phyloP scores from a whole-genome alignment of 2,329 filamentous ascomycete species.

The Sphaerulina populicola region DNA sequence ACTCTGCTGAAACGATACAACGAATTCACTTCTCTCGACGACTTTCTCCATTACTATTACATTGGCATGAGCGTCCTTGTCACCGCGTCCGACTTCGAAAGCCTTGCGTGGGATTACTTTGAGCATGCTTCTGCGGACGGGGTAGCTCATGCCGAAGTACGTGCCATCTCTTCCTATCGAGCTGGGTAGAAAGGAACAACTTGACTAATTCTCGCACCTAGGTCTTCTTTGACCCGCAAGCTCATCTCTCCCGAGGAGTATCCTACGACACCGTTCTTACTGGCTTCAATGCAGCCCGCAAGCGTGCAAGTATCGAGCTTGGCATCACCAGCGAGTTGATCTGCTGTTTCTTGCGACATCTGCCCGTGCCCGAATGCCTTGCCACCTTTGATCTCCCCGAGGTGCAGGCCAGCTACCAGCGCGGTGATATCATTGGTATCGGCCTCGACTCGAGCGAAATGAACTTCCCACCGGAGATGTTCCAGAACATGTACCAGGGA shows the following conservation, averaged over 20 bases:
- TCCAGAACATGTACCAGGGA: conserved; percentile 52
- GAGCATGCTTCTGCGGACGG: conserved; percentile 55
- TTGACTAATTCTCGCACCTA: conserved; percentile 43
- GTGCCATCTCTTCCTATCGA: neutral
- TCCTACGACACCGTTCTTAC: conserved; percentile 54
- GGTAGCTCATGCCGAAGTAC: conserved; percentile 30
- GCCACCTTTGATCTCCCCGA: conserved; percentile 39
- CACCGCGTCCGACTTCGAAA: conserved; percentile 59
- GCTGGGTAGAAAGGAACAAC: neutral
- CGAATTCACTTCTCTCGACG: conserved; percentile 61
- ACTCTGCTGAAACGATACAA: conserved; percentile 57
- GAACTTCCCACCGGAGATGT: conserved; percentile 44
- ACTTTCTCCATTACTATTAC: conserved; percentile 74
- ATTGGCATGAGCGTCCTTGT: conserved; percentile 63
- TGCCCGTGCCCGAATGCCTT: conserved; percentile 53
- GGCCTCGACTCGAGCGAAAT: conserved; percentile 58
- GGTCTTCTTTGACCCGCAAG: conserved; percentile 75
- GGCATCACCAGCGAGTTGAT: conserved; percentile 59
- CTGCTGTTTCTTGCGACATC: conserved; percentile 63
- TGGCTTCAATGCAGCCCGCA: conserved; percentile 55
- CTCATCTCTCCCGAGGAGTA: conserved; percentile 58
- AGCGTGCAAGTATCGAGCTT: conserved; percentile 54
- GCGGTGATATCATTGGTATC: conserved; percentile 47
- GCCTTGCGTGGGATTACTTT: conserved; percentile 65
- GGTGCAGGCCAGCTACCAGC: conserved; percentile 28